Percentiles rank a stretch among this genome's conserved stretches.
Conservation (phyloP, 768 basidiomycete genomes). For the Hydnomerulius pinastri region DNA sequence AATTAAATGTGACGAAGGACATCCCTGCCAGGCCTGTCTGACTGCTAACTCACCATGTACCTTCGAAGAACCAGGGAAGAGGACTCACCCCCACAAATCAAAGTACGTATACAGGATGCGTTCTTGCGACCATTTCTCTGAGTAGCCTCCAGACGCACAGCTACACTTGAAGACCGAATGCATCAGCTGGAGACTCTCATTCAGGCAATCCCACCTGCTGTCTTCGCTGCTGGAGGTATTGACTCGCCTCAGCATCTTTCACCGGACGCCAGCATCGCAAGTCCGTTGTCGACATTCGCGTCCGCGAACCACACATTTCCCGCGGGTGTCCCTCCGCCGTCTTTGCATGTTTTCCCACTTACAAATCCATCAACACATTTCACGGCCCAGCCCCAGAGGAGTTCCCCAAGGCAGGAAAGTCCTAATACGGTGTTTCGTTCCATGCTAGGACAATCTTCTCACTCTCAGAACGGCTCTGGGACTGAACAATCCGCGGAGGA, state of each 20-base stretch:
- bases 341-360: constrained; percentile 74
- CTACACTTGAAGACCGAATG: constrained; percentile 87
- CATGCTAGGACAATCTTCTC: constrained; percentile 39
- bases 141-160: constrained; percentile 55
- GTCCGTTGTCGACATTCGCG: constrained; percentile 40
- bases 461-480: constrained; percentile 20
- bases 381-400: constrained; percentile 44
- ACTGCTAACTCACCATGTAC: constrained; percentile 81
- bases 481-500: constrained; percentile 56
- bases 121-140: constrained; percentile 7
- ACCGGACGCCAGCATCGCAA: constrained; percentile 31
- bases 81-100: constrained; percentile 85
- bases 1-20: constrained; percentile 88
- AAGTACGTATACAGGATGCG: constrained; percentile 54
- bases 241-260: constrained; percentile 37
- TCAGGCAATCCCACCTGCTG: constrained; percentile 79
- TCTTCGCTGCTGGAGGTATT: constrained; percentile 64
- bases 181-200: constrained; percentile 84
- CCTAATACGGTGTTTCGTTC: constrained; percentile 44
- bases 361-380: constrained; percentile 84
- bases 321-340: constrained; percentile 74
- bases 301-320: constrained; percentile 43
- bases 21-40: constrained; percentile 87
- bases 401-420: constrained; percentile 48
- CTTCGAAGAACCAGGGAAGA: constrained; percentile 85